These are phyloP conservation scores for Leccinellum rugosiceps DNA, from an alignment of 768 basidiomycete species.

Conservation along the genomic window DNA sequence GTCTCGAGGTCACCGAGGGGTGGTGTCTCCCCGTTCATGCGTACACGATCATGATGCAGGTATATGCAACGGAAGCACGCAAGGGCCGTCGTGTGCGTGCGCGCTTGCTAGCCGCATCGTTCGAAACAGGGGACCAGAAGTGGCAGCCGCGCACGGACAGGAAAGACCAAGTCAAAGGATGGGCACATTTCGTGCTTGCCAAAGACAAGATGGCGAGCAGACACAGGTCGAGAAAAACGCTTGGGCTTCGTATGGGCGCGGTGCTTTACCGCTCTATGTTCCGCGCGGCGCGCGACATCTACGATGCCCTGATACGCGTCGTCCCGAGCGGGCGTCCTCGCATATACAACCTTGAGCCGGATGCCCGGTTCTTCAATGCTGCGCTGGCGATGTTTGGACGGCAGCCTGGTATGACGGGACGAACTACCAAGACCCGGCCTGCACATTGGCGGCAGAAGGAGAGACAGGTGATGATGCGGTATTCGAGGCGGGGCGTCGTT, in stretches of 20 bases:
- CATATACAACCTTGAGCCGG: conserved; percentile 42
- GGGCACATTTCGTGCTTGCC: conserved; percentile 32
- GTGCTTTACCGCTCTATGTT: conserved; percentile 38
- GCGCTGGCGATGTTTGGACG: conserved; percentile 45
- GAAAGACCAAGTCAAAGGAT: conserved; percentile 32
- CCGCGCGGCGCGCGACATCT: conserved; percentile 30
- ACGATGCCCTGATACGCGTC: conserved; percentile 20
- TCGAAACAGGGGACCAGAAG: conserved; percentile 4
- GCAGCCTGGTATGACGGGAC: conserved; percentile 18
- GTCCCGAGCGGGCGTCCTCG: conserved; percentile 24
- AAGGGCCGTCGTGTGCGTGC: conserved; percentile 20
- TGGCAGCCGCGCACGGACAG: conserved; percentile 17
- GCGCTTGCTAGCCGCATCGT: too few species aligned
- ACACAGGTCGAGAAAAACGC: conserved; percentile 24
- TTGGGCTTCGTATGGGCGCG: conserved; percentile 29
- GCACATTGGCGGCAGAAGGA: conserved; percentile 33
- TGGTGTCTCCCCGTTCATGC: conserved; percentile 68
- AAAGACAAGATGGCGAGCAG: conserved; percentile 17
- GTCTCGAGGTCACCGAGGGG: conserved; percentile 33
- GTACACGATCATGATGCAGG: conserved; percentile 70
- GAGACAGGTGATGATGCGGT: conserved; percentile 23
- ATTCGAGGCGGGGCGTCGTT: conserved; percentile 26
- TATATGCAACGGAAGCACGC: conserved; percentile 49
- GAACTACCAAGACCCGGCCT: conserved; percentile 12
- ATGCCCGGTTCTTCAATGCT: conserved; percentile 69